Evolutionary conservation across 2,329 filamentous ascomycete species (phyloP).

Genomic region (Phaeosphaeriaceae sp.): DNA sequence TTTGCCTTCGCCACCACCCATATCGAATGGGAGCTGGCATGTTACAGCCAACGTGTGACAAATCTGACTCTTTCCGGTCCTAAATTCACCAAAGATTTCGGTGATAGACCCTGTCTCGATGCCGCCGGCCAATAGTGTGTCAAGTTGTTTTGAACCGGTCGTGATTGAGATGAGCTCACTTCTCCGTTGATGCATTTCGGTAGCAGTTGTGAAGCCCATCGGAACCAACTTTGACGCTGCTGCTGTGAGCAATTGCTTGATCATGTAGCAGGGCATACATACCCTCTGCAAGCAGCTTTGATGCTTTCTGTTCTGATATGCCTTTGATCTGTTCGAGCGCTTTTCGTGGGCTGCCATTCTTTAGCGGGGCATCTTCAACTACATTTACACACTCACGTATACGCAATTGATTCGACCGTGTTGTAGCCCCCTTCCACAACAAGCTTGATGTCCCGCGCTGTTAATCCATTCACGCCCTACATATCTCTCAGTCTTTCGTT

Average conservation of each 20-base stretch:
- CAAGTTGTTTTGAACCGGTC: constrained; percentile 95
- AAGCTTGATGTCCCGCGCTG: constrained; percentile 93
- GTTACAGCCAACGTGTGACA: constrained; percentile 99
- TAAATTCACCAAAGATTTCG: constrained; percentile 96
- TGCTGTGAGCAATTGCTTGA: constrained; percentile 6
- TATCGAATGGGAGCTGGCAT: constrained; percentile 96
- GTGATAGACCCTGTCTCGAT: constrained; percentile 98
- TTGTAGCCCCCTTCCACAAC: constrained; percentile 92
- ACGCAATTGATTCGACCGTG: constrained; percentile 94
- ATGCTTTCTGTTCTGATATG: constrained; percentile 95
- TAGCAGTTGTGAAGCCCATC: constrained; percentile 98
- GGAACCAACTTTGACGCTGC: constrained; percentile 92
- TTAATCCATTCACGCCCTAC: constrained; percentile 85
- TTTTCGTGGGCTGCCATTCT: constrained; percentile 64
- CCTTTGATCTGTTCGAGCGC: constrained; percentile 94
- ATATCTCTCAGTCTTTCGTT: constrained; percentile 3
- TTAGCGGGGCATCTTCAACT: constrained; percentile 26
- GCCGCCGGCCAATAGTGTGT: constrained; percentile 91
- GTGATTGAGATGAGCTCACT: constrained; percentile 98
- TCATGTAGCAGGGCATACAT: constrained; percentile 21
- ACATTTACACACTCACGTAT: constrained; percentile 67
- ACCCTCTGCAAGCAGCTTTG: constrained; percentile 91
- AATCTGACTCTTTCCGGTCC: constrained; percentile 97
- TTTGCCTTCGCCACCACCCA: constrained; percentile 98
- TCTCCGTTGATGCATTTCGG: constrained; percentile 96